phyloP scores from a whole-genome alignment of 2,329 filamentous ascomycete species.

The Pleurostoma richardsiae region DNA sequence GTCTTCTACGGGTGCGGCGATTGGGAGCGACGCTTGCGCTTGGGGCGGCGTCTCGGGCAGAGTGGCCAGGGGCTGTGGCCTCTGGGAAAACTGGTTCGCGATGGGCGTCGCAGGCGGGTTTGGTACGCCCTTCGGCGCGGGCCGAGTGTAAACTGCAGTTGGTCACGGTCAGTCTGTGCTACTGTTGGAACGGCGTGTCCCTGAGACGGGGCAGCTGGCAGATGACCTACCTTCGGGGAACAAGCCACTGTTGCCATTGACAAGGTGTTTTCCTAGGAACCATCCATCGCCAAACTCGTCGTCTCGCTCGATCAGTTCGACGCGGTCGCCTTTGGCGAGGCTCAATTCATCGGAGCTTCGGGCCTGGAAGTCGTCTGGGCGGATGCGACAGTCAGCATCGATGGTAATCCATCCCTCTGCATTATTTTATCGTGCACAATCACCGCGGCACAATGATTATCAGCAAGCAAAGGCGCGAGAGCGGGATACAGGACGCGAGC shows the following conservation, averaged over 20 bases:
- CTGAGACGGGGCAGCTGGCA: conserved; percentile 6
- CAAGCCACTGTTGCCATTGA: conserved; percentile 69
- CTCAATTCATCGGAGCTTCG: conserved; percentile 91
- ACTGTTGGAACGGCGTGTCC: neutral
- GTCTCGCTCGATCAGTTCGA: conserved; percentile 78
- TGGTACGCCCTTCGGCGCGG: conserved; percentile 37
- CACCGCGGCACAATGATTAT: neutral
- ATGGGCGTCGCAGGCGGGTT: neutral
- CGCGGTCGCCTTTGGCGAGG: conserved; percentile 76
- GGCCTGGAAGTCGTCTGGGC: conserved; percentile 81
- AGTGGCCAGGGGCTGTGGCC: conserved; percentile 3
- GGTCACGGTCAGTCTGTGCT: conserved; percentile 14
- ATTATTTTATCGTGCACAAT: too few species aligned
- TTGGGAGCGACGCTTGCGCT: conserved; percentile 11
- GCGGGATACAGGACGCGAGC: too few species aligned
- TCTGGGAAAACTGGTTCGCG: conserved; percentile 2
- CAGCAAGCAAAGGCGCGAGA: too few species aligned
- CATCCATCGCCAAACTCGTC: conserved; percentile 87
- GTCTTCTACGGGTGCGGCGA: conserved; percentile 19
- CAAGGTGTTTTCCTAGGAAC: conserved; percentile 72
- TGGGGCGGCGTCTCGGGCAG: conserved; percentile 4
- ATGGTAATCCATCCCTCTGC: too few species aligned
- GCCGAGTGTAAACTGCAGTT: conserved; percentile 54
- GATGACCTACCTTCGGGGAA: conserved; percentile 70
- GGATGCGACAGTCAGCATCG: neutral